Percentiles rank a stretch among this genome's conserved stretches.
These are phyloP conservation scores for Saccharomyces pastorianus DNA, from an alignment of 1,139 yeast genomes.

Conservation along the genomic window DNA sequence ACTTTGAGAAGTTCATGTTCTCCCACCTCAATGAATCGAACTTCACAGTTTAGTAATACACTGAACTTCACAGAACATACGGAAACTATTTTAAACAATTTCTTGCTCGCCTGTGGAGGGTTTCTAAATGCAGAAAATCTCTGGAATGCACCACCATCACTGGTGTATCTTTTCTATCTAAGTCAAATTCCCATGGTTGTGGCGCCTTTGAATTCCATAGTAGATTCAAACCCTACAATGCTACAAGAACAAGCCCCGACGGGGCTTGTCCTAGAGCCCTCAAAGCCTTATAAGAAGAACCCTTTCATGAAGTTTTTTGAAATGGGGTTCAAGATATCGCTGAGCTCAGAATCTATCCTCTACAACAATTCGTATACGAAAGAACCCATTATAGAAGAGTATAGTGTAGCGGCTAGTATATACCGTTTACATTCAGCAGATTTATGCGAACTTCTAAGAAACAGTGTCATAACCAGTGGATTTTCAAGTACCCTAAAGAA, in stretches of 20 bases:
- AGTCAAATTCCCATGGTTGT: slow-evolving; percentile 17
- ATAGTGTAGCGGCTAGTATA: slow-evolving; percentile 59
- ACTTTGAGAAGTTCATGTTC: slow-evolving; percentile 13
- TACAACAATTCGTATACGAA: slow-evolving; percentile 43
- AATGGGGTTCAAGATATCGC: slow-evolving; percentile 52
- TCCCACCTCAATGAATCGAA: slow-evolving; percentile 8
- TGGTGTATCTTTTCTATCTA: slow-evolving; percentile 13
- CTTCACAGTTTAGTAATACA: slow-evolving; percentile 12
- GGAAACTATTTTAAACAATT: slow-evolving; percentile 14
- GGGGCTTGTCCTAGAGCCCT: slow-evolving; percentile 2
- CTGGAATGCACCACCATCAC: slow-evolving; percentile 12
- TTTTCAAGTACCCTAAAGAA: slow-evolving; percentile 9
- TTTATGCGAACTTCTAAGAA: slow-evolving; percentile 46
- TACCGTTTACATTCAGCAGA: slow-evolving; percentile 54
- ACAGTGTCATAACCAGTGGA: slow-evolving; percentile 14
- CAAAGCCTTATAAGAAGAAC: slow-evolving; percentile 26
- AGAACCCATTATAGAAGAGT: slow-evolving; percentile 58
- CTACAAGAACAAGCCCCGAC: neutral
- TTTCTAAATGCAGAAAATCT: slow-evolving; percentile 14
- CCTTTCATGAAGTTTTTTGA: slow-evolving; percentile 51
- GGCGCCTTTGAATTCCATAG: slow-evolving; percentile 17
- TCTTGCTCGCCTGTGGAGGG: slow-evolving; percentile 14
- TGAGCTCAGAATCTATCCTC: slow-evolving; percentile 50
- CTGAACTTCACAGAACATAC: slow-evolving; percentile 13
- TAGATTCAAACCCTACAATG: neutral